These are phyloP conservation scores for Cladosporium sp. DNA, from an alignment of 2,329 filamentous ascomycete species.

Conservation along the genomic window DNA sequence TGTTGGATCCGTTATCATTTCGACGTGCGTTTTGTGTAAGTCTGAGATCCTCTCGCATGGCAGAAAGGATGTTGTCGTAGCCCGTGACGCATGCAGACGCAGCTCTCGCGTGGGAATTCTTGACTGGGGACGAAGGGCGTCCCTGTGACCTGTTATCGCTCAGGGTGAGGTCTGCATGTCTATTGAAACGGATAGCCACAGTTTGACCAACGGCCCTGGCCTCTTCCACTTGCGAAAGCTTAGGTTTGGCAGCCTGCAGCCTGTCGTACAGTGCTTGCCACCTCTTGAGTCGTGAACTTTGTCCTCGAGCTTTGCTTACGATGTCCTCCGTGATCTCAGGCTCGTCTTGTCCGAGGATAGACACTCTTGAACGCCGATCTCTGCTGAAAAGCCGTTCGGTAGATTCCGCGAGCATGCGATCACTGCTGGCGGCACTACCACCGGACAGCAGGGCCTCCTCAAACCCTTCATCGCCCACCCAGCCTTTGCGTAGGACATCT, in stretches of 20 bases:
- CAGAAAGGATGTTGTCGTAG: constrained; percentile 39
- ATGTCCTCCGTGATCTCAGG: constrained; percentile 69
- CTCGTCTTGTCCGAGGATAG: constrained; percentile 24
- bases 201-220: constrained; percentile 15
- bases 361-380: background rate
- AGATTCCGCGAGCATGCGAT: constrained; percentile 62
- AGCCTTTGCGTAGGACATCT: constrained; percentile 68
- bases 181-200: constrained; percentile 32
- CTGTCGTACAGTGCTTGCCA: constrained; percentile 69
- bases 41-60: constrained; percentile 40
- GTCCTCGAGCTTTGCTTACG: constrained; percentile 66
- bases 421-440: constrained; percentile 58
- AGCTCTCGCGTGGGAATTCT: background rate
- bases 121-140: constrained; percentile 9
- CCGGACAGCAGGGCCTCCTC: constrained; percentile 70
- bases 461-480: constrained; percentile 77
- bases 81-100: constrained; percentile 25
- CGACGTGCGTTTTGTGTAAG: constrained; percentile 18
- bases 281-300: constrained; percentile 67
- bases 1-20: constrained; percentile 21
- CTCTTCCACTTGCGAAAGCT: constrained; percentile 21
- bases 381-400: constrained; percentile 9
- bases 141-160: constrained; percentile 28
- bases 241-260: constrained; percentile 26
- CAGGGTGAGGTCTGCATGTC: constrained; percentile 34